A percentile compares a stretch with the other conserved stretches of the same genome.
Conservation (phyloP, 352 stramenopile species). For the Globisporangium carolinianum region DNA sequence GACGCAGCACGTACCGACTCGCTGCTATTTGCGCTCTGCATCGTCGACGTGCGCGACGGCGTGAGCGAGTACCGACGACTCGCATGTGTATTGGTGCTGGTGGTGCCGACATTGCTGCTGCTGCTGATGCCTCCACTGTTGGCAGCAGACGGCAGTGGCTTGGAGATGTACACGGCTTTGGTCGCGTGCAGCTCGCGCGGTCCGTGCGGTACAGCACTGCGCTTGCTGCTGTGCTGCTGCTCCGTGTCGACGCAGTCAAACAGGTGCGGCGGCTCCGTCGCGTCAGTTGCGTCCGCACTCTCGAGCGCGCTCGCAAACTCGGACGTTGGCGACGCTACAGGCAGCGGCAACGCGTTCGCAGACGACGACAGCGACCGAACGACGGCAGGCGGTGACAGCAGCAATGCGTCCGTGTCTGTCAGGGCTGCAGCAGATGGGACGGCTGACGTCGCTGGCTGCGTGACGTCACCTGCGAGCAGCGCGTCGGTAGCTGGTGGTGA, state of each 20-base stretch:
- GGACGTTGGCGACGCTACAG: conserved; percentile 1
- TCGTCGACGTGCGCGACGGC: conserved; percentile 7
- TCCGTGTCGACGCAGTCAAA: conserved; percentile 14
- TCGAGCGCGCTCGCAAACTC: conserved; percentile 9
- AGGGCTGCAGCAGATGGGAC: not conserved
- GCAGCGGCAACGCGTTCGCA: conserved; percentile 1
- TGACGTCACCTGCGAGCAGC: too few species aligned
- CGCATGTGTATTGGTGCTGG: conserved; percentile 11
- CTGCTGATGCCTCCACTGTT: not conserved
- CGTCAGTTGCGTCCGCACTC: conserved; percentile 1
- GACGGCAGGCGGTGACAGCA: not conserved
- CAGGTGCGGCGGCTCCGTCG: not conserved
- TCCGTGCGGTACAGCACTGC: conserved; percentile 33
- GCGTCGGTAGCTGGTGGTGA: not conserved
- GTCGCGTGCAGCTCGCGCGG: conserved; percentile 55
- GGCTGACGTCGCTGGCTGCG: too few species aligned
- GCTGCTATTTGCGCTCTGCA: not conserved
- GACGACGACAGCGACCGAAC: conserved; percentile 14
- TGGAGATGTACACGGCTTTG: conserved; percentile 63
- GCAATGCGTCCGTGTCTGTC: conserved; percentile 1
- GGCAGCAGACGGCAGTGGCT: conserved; percentile 18
- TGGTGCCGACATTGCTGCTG: not conserved
- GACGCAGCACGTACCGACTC: conserved; percentile 5
- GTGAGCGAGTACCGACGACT: conserved; percentile 31
- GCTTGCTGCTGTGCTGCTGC: conserved; percentile 28